Base-by-base conservation (phyloP, 2,329 filamentous ascomycete species). In the Huntiella savannae region DNA sequence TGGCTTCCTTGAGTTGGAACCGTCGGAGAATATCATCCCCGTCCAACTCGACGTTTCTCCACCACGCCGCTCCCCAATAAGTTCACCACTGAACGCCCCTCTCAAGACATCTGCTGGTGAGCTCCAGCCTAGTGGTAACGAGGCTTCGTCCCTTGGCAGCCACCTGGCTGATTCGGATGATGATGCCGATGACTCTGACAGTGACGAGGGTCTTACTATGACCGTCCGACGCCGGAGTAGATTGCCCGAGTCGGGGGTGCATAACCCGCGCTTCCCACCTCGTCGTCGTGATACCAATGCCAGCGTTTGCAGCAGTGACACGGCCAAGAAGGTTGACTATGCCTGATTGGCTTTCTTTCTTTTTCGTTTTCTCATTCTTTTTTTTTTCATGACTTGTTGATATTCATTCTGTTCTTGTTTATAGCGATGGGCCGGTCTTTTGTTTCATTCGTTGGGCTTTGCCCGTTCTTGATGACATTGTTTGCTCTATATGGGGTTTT, bases 1-100 rank as follows among this genome's bases (percentile, higher is more conserved):
- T 32, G 59, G 62, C 2, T 55, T 61, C 4, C 50, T 57, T 35
- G 52, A 58, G 15, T 63, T 60, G 51, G 50, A 55, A 4, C 32
- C 38, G 6, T 49, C 47, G 4, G 45, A 49, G 40, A 50, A 47
- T 33, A 53, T 57, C n/a, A 55, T 60, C 52, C 53, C 55, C 12
- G 50, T 57, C 11, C 53, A 56, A 39, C 41, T 47, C 53, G 12
- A 53, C 48, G 33, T 36, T 10, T 43, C 40, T 34, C 36, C 32
- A 33, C 43, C 41, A 17, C 36, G 11, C 33, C 34, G 17, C 37
- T 36, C 54, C 8, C 50, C 53, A 3, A 39, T 35, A n/a, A 13
- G 15, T 12, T 17, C 43, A 1, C 43, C 36, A 16, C 10, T 41
- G 5, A 41, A 41, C 12, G 40, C 10, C 6, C 40, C 40, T 41